A percentile compares a stretch with the other conserved stretches of the same genome.
phyloP scores from a whole-genome alignment of 305 asterid genomes.

The Solanum chacoense region DNA sequence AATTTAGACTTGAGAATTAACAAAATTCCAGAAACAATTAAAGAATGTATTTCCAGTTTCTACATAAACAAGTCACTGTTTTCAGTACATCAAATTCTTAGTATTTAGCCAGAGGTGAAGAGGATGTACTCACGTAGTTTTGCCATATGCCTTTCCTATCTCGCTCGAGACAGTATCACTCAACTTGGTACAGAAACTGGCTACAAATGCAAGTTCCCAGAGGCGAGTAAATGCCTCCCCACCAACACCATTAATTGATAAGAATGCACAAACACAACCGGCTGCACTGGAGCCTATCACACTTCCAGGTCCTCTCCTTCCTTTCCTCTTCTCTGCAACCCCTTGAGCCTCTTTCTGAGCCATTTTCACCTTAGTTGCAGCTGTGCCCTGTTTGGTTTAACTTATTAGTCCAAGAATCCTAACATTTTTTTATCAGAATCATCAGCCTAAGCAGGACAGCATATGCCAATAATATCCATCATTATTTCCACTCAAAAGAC shows the following conservation, averaged over 20 bases:
- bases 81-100: background rate
- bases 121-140: constrained; percentile 64
- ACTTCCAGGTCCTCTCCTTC: constrained; percentile 93
- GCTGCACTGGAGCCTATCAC: constrained; percentile 98
- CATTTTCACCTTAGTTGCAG: constrained; percentile 88
- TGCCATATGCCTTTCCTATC: constrained; percentile 96
- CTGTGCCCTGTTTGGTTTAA: constrained; percentile 56
- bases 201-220: constrained; percentile 85
- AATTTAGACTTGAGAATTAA: background rate
- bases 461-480: background rate
- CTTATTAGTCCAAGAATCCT: constrained; percentile 4
- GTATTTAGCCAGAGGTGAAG: background rate
- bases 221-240: constrained; percentile 48
- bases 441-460: background rate
- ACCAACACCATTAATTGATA: constrained; percentile 66
- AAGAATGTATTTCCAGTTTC: background rate
- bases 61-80: background rate
- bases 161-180: constrained; percentile 97
- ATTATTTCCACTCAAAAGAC: background rate
- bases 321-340: constrained; percentile 88
- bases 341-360: constrained; percentile 95
- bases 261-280: constrained; percentile 77
- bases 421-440: background rate
- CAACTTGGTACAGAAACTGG: constrained; percentile 93
- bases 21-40: too few relatives aligned